Conservation (phyloP, 768 basidiomycete genomes). For the Fomitopsis pulvina region DNA sequence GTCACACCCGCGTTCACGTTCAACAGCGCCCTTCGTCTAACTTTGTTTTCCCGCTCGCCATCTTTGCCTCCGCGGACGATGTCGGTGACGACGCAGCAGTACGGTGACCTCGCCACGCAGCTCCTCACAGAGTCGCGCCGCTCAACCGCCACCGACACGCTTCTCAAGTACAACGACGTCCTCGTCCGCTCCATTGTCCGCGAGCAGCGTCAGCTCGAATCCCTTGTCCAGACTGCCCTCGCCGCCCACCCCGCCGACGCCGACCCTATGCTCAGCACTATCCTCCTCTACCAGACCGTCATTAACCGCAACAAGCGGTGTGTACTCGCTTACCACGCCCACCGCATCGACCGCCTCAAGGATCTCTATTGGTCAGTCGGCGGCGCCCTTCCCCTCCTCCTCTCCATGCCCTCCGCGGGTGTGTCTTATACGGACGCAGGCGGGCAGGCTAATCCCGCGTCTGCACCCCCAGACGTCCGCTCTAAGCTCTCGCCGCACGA, state of each 20-base stretch:
- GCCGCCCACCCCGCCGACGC: slow-evolving; percentile 31
- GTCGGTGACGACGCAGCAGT: slow-evolving; percentile 51
- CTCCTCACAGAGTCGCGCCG: slow-evolving; percentile 83
- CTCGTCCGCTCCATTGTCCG: slow-evolving; percentile 82
- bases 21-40: too few species aligned
- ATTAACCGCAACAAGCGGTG: slow-evolving; percentile 94
- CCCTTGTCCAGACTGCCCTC: slow-evolving; percentile 31
- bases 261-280: slow-evolving; percentile 40
- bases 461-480: slow-evolving; percentile 41
- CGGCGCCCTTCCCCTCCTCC: slow-evolving; percentile 79
- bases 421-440: not conserved
- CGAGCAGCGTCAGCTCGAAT: slow-evolving; percentile 87
- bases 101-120: slow-evolving; percentile 81
- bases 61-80: slow-evolving; percentile 16
- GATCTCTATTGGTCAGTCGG: slow-evolving; percentile 89
- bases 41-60: too few species aligned
- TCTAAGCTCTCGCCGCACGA: slow-evolving; percentile 73
- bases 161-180: slow-evolving; percentile 88
- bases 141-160: slow-evolving; percentile 74
- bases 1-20: not conserved
- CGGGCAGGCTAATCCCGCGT: not conserved
- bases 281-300: slow-evolving; percentile 84
- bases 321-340: slow-evolving; percentile 86
- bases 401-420: slow-evolving; percentile 29
- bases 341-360: slow-evolving; percentile 76